phyloP scores from a whole-genome alignment of 2,329 filamentous ascomycete genomes.

The Helotiales sp. region DNA sequence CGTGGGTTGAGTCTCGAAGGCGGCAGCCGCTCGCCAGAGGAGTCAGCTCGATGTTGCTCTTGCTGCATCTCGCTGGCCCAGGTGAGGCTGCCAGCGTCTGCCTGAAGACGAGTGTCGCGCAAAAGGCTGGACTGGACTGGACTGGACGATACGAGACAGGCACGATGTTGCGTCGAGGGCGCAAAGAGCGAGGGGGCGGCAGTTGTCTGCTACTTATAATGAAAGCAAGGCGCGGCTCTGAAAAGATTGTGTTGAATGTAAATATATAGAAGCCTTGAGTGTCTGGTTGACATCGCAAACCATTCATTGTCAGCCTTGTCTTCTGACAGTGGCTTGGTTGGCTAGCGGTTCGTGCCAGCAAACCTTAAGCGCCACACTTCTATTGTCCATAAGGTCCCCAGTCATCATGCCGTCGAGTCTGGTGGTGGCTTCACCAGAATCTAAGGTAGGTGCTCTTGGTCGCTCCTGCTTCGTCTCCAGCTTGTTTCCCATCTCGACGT shows the following conservation, averaged over 20 bases:
- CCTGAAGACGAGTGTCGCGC: background rate
- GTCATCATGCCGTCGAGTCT: too few species aligned
- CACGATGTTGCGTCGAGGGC: background rate
- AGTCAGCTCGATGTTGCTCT: background rate
- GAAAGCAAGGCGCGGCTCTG: background rate
- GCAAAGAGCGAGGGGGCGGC: too few species aligned
- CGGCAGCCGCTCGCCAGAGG: too few species aligned
- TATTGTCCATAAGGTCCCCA: background rate
- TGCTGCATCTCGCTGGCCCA: background rate
- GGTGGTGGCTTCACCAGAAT: too few species aligned
- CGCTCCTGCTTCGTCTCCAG: too few species aligned
- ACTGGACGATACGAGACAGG: background rate
- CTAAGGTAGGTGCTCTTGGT: too few species aligned
- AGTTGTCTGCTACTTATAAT: background rate
- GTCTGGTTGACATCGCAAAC: background rate
- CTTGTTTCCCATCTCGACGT: too few species aligned
- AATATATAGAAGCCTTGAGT: background rate
- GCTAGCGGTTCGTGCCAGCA: background rate
- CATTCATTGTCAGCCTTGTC: background rate
- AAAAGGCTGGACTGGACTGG: background rate
- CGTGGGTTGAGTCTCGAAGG: background rate
- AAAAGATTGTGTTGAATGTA: background rate
- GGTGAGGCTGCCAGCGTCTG: background rate
- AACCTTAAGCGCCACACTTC: background rate
- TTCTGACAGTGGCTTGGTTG: background rate